Percentiles rank a stretch among this genome's conserved stretches.
Conservation (phyloP, 2,329 filamentous ascomycete species). For the Aspergillus texensis region DNA sequence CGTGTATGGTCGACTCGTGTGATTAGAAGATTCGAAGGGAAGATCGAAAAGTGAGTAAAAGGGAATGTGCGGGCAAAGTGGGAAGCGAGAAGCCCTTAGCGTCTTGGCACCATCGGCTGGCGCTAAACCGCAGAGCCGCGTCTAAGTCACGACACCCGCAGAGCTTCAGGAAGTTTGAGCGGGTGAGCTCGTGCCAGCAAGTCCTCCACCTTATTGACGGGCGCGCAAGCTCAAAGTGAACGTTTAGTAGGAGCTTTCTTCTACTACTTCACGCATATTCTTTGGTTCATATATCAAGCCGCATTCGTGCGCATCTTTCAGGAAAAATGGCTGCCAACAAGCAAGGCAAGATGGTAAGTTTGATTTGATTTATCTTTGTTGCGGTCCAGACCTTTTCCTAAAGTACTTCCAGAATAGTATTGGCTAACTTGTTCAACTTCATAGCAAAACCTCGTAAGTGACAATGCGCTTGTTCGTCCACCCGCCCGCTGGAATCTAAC, state of each 20-base stretch:
- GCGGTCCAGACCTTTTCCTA: background rate
- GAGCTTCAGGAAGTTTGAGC: conserved; percentile 14
- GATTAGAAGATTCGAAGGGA: conserved; percentile 31
- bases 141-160: conserved; percentile 17
- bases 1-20: conserved; percentile 43
- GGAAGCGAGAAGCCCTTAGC: conserved; percentile 43
- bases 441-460: conserved; percentile 67
- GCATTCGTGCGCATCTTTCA: conserved; percentile 48
- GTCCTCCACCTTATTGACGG: conserved; percentile 9
- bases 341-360: conserved; percentile 98
- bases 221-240: conserved; percentile 17
- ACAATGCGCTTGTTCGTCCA: background rate
- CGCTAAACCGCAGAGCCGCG: conserved; percentile 30
- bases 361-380: conserved; percentile 15
- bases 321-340: conserved; percentile 71
- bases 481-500: conserved; percentile 49
- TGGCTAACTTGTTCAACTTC: conserved; percentile 55
- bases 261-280: conserved; percentile 25
- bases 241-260: conserved; percentile 25
- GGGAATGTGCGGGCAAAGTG: conserved; percentile 38
- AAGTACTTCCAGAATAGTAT: background rate
- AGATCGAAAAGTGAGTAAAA: conserved; percentile 36
- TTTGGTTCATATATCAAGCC: conserved; percentile 40
- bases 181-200: conserved; percentile 17
- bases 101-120: conserved; percentile 34